Evolutionary conservation across 257 asterid species (phyloP), one percentile per base, ranked within the genome.

Genomic region (Solanum chaucha): DNA sequence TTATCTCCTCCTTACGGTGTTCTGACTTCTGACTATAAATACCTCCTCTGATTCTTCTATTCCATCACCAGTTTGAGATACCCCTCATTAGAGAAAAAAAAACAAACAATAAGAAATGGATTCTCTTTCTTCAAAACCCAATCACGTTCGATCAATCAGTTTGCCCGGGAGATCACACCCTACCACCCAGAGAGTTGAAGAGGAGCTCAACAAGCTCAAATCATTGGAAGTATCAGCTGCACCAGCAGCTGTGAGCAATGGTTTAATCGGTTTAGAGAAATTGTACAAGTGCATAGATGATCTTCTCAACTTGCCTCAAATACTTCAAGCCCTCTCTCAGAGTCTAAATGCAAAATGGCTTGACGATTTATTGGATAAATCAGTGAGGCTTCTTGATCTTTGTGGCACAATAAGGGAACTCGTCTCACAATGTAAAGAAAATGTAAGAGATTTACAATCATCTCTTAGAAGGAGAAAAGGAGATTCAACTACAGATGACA

Each of bases 401-500:
- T 90, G 92, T 88, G 85, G 89, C 4, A 77, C 41, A 30, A 22
- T 85, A 14, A 86, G 70, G 83, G 92, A 90, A 15, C 55, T 89
- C 0, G 61, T 88, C 5, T 86, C 86, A n/a, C 89, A 84, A 30
- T 48, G 30, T 1, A 88, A 77, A 32, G 90, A 88, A 58, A 86
- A 90, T 40, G 86, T 88, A 9, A 88, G 90, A 86, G 90, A 88
- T 83, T 68, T 88, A 19, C 92, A 84, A 28, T 88, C 92, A 11
- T 83, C 88, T 68, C 71, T 90, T 4, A 90, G 92, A 65, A 88
- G 92, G 67, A 86, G 90, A 86, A 90, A 86, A 86, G 88, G 80
- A 81, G 90, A 86, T 61, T 80, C 83, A 44, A 88, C 86, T 65
- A 36, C 30, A 44, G 85, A 88, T 35, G 61, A 67, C 8, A 73